Evolutionary conservation across 2,329 filamentous ascomycete species (phyloP).

Genomic region (Scytalidium lignicola): DNA sequence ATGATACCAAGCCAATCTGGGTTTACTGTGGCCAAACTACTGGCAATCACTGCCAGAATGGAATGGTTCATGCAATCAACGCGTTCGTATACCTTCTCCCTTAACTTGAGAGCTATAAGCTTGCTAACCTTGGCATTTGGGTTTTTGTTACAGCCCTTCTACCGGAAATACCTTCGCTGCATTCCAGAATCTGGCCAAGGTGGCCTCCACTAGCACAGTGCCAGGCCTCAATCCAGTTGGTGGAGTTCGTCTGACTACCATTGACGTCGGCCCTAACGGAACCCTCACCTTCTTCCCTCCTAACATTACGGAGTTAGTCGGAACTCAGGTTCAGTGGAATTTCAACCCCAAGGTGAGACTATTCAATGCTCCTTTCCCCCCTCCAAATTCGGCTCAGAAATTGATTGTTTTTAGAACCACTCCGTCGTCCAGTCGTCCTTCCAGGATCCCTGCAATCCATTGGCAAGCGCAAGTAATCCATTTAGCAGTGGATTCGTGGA

Average conservation of each 20-base stretch:
- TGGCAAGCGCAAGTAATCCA: conserved; percentile 30
- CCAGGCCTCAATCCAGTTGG: conserved; percentile 27
- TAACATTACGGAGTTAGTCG: conserved; percentile 20
- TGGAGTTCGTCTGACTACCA: conserved; percentile 31
- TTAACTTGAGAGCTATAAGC: conserved; percentile 10
- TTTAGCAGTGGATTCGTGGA: conserved; percentile 36
- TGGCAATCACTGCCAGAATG: conserved; percentile 36
- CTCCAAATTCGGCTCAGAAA: too few species aligned
- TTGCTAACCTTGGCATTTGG: conserved; percentile 26
- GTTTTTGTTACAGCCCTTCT: neutral
- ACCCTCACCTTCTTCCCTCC: conserved; percentile 32
- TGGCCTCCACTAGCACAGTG: conserved; percentile 10
- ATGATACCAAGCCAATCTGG: conserved; percentile 34
- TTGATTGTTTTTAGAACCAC: conserved; percentile 25
- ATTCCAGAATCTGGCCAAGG: conserved; percentile 23
- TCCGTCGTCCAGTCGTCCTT: conserved; percentile 33
- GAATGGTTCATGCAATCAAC: conserved; percentile 43
- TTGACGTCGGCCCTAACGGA: conserved; percentile 48
- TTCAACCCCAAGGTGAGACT: conserved; percentile 17
- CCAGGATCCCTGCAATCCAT: conserved; percentile 34
- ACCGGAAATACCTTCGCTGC: conserved; percentile 31
- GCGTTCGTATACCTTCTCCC: conserved; percentile 23
- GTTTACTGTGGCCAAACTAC: conserved; percentile 28
- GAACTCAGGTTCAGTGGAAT: conserved; percentile 23
- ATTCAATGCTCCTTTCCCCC: too few species aligned